Evolutionary conservation across 495 filamentous ascomycete genomes (phyloP), one percentile per base, ranked within the genome.

Genomic region (Aspergillus avenaceus): DNA sequence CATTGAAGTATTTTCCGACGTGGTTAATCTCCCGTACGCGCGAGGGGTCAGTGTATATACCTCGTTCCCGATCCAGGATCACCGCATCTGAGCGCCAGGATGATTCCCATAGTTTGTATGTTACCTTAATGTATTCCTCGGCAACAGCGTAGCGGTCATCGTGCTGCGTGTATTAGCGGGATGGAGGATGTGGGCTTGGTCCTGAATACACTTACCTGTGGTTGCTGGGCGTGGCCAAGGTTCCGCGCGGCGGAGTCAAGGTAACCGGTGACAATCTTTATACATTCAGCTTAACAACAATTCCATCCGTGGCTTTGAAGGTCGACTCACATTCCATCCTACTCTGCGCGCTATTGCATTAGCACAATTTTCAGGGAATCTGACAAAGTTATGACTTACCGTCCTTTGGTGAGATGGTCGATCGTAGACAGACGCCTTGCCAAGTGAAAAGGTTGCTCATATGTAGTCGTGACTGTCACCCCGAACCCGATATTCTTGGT

Each of bases 21-120:
- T 88, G 85, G 65, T 86, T 80, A 65, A 89, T 87, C 49, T 79
- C 57, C 3, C 82, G 67, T 1, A 88, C 76, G 5, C 73, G 71
- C 4, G 71, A 55, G 1, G 84, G 84, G 24, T 83, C 76, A 4
- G 79, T 80, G 67, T 84, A 85, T 49, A 84, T 66, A 2, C 78
- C 77, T 9, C 60, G 65, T 43, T 75, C 59, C 32, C 74, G 73
- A 52, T 87, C 77, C 4, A 76, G 74, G 18, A 76, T 62, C 0
- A 87, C 79, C 32, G 85, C 83, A 50, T 87, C 84, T 47, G 80
- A 75, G 5, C 82, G 73, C 84, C 84, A 87, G 8, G 82, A 86
- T 14, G 81, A 82, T 54, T 87, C 78, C 65, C 79, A 79, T 2
- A 88, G 77, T 56, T 86, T 86, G 72, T 87, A 87, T 47, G 85